phyloP scores from a whole-genome alignment of 768 basidiomycete species.

The Russula compacta region DNA sequence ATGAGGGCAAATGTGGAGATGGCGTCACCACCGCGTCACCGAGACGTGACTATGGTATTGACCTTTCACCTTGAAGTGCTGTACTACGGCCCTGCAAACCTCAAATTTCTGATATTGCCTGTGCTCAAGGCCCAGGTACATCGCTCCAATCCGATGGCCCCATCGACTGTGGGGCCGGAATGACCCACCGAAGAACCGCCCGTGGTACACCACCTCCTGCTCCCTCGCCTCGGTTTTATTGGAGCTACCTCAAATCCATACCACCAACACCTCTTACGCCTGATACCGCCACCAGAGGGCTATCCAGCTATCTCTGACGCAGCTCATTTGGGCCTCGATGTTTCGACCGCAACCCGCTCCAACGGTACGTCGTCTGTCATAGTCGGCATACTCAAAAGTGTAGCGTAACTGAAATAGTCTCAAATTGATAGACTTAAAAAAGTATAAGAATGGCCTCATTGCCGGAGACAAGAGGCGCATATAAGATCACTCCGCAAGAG shows the following conservation, averaged over 20 bases:
- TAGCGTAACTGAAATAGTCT: neutral
- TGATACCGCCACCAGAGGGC: neutral
- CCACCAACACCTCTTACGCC: neutral
- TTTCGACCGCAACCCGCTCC: neutral
- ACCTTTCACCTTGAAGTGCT: no score
- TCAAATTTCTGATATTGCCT: no score
- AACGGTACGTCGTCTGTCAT: neutral
- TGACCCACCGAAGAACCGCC: no score
- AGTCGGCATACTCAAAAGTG: neutral
- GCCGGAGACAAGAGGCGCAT: neutral
- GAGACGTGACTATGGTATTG: no score
- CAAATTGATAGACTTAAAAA: neutral
- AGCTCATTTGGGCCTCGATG: neutral
- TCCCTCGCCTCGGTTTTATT: neutral
- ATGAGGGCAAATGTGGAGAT: no score
- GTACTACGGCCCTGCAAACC: no score
- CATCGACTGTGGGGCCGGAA: no score
- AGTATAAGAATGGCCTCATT: neutral
- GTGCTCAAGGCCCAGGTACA: no score
- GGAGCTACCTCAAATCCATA: neutral
- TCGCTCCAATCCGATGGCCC: no score
- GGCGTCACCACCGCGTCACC: no score
- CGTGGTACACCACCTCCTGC: neutral
- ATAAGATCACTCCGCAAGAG: neutral
- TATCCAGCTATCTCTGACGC: neutral